phyloP scores from a whole-genome alignment of 2,329 filamentous ascomycete species.

The Curvularia spicifera region DNA sequence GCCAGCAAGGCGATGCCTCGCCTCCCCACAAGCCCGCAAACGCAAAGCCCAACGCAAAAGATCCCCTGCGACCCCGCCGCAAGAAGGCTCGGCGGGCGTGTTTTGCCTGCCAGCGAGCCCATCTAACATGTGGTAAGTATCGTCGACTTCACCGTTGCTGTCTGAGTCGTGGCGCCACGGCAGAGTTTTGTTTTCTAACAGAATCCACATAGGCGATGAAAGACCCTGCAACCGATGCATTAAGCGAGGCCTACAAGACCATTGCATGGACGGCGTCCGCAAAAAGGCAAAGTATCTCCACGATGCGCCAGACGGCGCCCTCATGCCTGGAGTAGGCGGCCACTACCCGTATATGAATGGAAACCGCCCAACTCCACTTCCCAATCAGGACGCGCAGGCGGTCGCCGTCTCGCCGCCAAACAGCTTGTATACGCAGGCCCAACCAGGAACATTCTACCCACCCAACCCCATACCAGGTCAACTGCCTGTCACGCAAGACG shows the following conservation, averaged over 20 bases:
- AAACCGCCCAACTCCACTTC: constrained; percentile 52
- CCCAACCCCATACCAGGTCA: constrained; percentile 47
- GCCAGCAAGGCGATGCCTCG: constrained; percentile 46
- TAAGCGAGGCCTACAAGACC: constrained; percentile 87
- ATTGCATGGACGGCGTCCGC: constrained; percentile 92
- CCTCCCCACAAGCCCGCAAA: constrained; percentile 41
- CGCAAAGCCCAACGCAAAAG: constrained; percentile 70
- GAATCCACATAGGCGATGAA: constrained; percentile 79
- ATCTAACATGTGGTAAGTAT: constrained; percentile 94
- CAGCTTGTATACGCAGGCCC: constrained; percentile 54
- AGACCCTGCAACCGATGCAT: constrained; percentile 92
- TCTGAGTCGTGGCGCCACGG: background rate
- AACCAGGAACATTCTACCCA: constrained; percentile 50
- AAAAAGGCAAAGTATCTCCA: constrained; percentile 99
- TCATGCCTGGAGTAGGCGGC: constrained; percentile 82
- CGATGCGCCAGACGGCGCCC: constrained; percentile 87
- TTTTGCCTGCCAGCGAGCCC: constrained; percentile 94
- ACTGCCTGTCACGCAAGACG: constrained; percentile 55
- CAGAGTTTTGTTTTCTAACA: constrained; percentile 5
- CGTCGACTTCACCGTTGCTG: background rate
- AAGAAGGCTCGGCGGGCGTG: constrained; percentile 97
- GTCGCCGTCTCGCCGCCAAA: constrained; percentile 41
- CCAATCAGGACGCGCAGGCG: constrained; percentile 34
- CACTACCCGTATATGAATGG: constrained; percentile 65
- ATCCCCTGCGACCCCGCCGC: constrained; percentile 83